These are phyloP conservation scores for Syzygium grande DNA, from an alignment of 345 rosid species.

Conservation along the genomic window DNA sequence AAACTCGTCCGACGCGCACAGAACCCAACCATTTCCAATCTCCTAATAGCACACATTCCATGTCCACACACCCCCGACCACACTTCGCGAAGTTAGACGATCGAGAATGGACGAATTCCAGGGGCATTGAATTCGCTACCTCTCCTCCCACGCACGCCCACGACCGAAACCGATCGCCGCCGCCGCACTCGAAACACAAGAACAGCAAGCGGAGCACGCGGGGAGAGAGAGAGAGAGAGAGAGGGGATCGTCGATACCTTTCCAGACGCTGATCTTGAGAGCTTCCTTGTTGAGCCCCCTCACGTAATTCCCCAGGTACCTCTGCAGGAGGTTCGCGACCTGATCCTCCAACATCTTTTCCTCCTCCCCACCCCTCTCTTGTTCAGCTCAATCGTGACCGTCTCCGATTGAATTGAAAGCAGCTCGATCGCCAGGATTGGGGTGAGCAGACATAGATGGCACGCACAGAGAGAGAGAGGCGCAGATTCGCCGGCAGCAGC, in stretches of 20 bases:
- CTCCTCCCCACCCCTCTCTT: neutral
- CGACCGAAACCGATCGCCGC: neutral
- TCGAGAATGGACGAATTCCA: neutral
- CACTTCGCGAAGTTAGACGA: neutral
- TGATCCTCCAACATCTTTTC: slow-evolving; percentile 96
- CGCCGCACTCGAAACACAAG: neutral
- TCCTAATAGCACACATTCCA: neutral
- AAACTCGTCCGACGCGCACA: neutral
- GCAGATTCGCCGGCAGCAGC: neutral
- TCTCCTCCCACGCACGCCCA: fast-evolving
- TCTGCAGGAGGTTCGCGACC: slow-evolving; percentile 80
- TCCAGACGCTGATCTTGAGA: slow-evolving; percentile 97
- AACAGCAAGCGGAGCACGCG: neutral
- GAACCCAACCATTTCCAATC: neutral
- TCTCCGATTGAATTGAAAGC: neutral
- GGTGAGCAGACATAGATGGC: neutral
- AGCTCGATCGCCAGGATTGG: neutral
- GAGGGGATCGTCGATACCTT: slow-evolving; percentile 30
- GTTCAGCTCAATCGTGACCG: neutral
- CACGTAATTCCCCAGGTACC: slow-evolving; percentile 87
- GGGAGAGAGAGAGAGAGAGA: neutral
- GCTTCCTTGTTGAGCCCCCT: slow-evolving; percentile 88
- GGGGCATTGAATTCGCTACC: neutral
- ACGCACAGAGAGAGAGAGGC: neutral
- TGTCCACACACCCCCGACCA: neutral